Percentiles rank a stretch among this genome's conserved stretches.
Evolutionary conservation across 306 rosid genomes (phyloP).

Genomic region (Malus sieversii): DNA sequence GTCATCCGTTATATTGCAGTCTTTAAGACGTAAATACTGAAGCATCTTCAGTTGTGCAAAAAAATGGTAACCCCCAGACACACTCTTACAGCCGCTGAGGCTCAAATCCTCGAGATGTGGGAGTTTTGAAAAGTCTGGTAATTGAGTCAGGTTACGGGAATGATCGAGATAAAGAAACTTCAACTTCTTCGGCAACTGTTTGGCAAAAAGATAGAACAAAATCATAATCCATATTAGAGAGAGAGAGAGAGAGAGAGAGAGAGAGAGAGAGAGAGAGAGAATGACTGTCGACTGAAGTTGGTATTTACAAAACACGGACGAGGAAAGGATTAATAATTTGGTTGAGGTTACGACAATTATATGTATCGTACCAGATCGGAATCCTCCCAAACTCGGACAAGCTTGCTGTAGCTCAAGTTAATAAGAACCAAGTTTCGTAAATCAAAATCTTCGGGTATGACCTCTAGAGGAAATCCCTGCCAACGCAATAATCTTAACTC

Average conservation of each 20-base stretch:
- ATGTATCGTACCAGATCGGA: constrained; percentile 16
- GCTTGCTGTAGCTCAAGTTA: constrained; percentile 24
- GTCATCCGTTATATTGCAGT: background rate
- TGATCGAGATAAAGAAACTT: background rate
- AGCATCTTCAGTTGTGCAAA: constrained; percentile 13
- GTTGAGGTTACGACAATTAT: background rate
- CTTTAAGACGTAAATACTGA: constrained; percentile 7
- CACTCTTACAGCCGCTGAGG: constrained; percentile 18
- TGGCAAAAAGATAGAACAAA: background rate
- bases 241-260: too few relatives aligned
- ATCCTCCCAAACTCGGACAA: constrained; percentile 22
- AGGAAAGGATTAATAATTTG: background rate
- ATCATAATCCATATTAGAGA: background rate
- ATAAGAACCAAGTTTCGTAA: constrained; percentile 11
- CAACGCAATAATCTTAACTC: background rate
- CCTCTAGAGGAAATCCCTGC: background rate
- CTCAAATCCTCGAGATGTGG: constrained; percentile 28
- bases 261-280: background rate
- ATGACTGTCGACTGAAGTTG: background rate
- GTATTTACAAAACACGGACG: too few relatives aligned
- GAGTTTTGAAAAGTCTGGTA: constrained; percentile 29
- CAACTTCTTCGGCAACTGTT: constrained; percentile 9
- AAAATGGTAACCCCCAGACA: constrained; percentile 6
- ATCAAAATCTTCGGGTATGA: background rate
- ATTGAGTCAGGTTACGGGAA: background rate